These are phyloP conservation scores for Tetrapyrgos nigripes DNA, from an alignment of 1,284 basidiomycete species.

Conservation along the genomic window DNA sequence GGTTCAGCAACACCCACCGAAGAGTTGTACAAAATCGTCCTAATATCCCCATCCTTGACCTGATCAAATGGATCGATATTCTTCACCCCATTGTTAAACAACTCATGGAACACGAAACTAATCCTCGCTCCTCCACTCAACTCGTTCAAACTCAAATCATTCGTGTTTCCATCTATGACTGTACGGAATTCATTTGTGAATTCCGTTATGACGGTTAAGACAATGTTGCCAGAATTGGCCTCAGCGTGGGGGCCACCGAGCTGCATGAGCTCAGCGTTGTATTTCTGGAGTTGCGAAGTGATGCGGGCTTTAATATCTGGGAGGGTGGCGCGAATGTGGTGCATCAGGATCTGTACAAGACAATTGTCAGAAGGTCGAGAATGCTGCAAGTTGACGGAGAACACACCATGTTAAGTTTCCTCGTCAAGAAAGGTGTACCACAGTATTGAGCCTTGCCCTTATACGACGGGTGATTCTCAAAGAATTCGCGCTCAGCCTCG, in stretches of 20 bases:
- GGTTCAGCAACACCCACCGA: conserved; percentile 63
- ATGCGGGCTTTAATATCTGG: conserved; percentile 98
- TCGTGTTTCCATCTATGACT: conserved; percentile 96
- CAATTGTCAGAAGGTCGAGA: conserved; percentile 7
- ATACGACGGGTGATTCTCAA: conserved; percentile 93
- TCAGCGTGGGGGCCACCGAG: conserved; percentile 91
- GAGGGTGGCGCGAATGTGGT: conserved; percentile 95
- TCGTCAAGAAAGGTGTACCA: conserved; percentile 96
- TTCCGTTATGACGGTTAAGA: conserved; percentile 96
- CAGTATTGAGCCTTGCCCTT: conserved; percentile 95
- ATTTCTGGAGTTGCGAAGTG: conserved; percentile 86
- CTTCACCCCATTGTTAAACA: conserved; percentile 97
- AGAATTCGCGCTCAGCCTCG: conserved; percentile 91
- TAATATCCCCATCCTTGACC: conserved; percentile 97
- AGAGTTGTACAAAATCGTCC: conserved; percentile 96
- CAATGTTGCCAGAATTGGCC: conserved; percentile 85
- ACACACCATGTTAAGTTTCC: conserved; percentile 93
- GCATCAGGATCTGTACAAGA: conserved; percentile 86
- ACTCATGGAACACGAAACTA: conserved; percentile 97
- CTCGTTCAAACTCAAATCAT: conserved; percentile 94
- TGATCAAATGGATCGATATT: conserved; percentile 98
- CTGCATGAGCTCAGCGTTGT: conserved; percentile 81
- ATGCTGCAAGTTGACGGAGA: conserved; percentile 1
- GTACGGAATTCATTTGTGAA: conserved; percentile 97
- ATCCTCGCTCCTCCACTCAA: conserved; percentile 97